Conservation (phyloP, 2,329 filamentous ascomycete species). For the Colletotrichum scovillei region DNA sequence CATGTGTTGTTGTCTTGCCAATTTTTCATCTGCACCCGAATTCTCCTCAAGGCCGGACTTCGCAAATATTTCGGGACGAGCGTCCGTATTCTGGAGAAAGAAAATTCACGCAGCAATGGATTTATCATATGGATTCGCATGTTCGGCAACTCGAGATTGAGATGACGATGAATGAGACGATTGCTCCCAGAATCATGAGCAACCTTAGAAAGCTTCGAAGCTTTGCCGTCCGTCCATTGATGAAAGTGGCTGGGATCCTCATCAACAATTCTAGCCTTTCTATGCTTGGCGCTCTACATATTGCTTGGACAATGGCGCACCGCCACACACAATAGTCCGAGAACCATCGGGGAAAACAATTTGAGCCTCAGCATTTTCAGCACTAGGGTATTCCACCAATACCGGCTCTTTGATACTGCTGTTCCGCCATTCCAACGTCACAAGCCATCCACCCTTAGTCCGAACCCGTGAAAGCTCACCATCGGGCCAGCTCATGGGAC, state of each 20-base stretch:
- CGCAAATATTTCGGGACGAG: not conserved
- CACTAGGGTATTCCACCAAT: not conserved
- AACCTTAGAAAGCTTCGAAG: not conserved
- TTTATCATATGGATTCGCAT: not conserved
- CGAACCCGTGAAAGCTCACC: conserved; percentile 12
- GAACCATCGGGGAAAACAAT: conserved; percentile 11
- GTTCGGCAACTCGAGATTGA: not conserved
- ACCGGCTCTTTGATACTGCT: conserved; percentile 19
- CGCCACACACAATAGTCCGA: conserved; percentile 1
- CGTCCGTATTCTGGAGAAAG: not conserved
- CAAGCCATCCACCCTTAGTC: conserved; percentile 27
- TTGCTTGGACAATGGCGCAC: not conserved
- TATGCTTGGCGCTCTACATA: not conserved
- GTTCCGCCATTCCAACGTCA: conserved; percentile 20
- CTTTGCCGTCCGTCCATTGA: not conserved
- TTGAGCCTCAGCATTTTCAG: not conserved
- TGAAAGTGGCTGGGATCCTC: not conserved
- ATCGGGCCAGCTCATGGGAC: conserved; percentile 15
- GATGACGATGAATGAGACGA: not conserved
- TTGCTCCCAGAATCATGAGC: not conserved
- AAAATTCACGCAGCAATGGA: too few species aligned
- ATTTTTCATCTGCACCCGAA: not conserved
- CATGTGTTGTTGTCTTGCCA: not conserved
- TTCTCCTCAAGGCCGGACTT: too few species aligned
- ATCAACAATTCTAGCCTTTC: not conserved